Percentiles rank a stretch among this genome's conserved stretches.
These are phyloP conservation scores for Aspergillus conjunctus DNA, from an alignment of 495 filamentous ascomycete species.

Conservation along the genomic window DNA sequence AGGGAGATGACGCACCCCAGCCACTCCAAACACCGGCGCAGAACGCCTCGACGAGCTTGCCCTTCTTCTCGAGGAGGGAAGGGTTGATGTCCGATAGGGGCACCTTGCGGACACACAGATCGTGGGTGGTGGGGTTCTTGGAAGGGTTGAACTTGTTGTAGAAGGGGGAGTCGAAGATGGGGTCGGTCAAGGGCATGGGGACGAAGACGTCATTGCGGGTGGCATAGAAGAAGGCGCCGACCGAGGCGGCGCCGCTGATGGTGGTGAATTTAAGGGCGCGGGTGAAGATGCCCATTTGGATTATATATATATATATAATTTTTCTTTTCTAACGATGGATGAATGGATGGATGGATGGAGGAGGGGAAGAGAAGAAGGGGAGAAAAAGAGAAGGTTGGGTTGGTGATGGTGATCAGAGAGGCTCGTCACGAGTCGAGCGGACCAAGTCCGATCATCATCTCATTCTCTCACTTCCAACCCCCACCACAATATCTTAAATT, in stretches of 20 bases:
- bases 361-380: no score
- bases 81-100: constrained; percentile 65
- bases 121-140: constrained; percentile 61
- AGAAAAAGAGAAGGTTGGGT: no score
- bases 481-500: no score
- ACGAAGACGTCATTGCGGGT: constrained; percentile 50
- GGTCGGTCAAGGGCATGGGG: constrained; percentile 57
- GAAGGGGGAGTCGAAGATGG: constrained; percentile 58
- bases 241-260: constrained; percentile 43
- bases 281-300: background rate
- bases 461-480: no score
- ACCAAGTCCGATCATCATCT: no score
- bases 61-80: constrained; percentile 61
- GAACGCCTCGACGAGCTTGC: constrained; percentile 61
- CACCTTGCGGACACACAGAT: constrained; percentile 63
- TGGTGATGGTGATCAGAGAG: no score
- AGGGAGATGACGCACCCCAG: constrained; percentile 50
- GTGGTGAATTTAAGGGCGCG: constrained; percentile 44
- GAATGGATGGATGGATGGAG: background rate
- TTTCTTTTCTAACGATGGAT: background rate
- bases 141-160: constrained; percentile 63
- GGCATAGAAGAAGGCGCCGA: constrained; percentile 45
- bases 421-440: no score
- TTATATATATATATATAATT: background rate
- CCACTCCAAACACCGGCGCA: constrained; percentile 69